phyloP scores from a whole-genome alignment of 306 rosid species.

The Alnus rubra region DNA sequence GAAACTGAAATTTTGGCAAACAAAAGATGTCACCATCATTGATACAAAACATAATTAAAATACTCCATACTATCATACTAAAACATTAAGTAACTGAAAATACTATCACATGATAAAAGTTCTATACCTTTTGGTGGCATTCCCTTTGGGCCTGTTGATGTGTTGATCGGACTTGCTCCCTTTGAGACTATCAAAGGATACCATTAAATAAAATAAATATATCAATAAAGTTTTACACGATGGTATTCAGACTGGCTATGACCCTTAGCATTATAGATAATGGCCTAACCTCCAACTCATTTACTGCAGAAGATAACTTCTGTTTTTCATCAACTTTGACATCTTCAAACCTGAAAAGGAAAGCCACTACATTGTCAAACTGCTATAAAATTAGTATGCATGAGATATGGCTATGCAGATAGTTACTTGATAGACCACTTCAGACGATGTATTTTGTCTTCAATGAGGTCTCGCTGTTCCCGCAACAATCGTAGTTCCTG shows the following conservation, averaged over 20 bases:
- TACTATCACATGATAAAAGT: not conserved
- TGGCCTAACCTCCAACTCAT: conserved; percentile 64
- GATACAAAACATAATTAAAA: conserved; percentile 2
- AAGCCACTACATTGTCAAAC: conserved; percentile 14
- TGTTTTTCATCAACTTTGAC: conserved; percentile 47
- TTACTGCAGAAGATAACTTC: conserved; percentile 44
- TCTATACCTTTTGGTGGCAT: conserved; percentile 69
- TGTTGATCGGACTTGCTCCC: conserved; percentile 59
- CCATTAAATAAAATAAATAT: conserved; percentile 9
- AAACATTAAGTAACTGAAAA: conserved; percentile 9
- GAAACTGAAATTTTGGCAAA: conserved; percentile 56
- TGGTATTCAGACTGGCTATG: conserved; percentile 3
- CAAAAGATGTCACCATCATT: conserved; percentile 17
- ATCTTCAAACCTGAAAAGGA: conserved; percentile 59
- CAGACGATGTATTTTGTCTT: conserved; percentile 81
- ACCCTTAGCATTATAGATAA: conserved; percentile 10
- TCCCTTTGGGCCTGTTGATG: conserved; percentile 78
- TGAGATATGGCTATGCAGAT: conserved; percentile 20
- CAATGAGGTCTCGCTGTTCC: conserved; percentile 75
- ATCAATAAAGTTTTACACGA: not conserved
- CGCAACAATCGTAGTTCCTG: conserved; percentile 80
- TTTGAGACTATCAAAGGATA: conserved; percentile 47
- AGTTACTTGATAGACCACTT: conserved; percentile 83
- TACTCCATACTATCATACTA: not conserved
- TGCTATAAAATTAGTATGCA: conserved; percentile 10